These are phyloP conservation scores for Spergularia marina DNA, from an alignment of 148 eudicot genomes.

Conservation along the genomic window DNA sequence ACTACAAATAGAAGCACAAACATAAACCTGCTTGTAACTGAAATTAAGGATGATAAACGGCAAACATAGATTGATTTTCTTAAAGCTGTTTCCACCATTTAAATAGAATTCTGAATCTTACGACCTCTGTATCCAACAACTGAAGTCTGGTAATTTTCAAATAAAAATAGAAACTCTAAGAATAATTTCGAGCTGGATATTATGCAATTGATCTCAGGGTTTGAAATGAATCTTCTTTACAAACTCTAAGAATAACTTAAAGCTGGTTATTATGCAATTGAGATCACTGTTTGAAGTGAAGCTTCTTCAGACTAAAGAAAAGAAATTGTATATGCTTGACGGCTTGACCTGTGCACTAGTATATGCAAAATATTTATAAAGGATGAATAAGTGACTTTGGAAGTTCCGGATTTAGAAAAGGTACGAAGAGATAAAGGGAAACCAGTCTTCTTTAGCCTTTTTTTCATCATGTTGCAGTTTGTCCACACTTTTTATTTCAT, in stretches of 20 bases:
- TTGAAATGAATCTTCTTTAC: neutral
- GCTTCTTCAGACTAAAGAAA: neutral
- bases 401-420: no score
- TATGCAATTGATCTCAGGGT: no score
- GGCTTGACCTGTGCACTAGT: no score
- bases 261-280: no score
- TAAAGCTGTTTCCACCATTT: neutral
- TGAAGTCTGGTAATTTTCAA: neutral
- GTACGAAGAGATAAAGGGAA: no score
- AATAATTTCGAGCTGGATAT: neutral
- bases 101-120: neutral
- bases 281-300: no score
- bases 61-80: neutral
- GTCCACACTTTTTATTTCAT: neutral
- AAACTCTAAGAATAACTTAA: neutral
- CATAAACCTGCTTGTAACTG: neutral
- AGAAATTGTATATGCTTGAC: neutral
- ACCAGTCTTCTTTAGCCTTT: neutral
- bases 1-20: neutral
- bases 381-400: no score
- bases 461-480: neutral
- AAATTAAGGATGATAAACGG: neutral
- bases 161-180: neutral
- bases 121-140: neutral
- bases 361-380: no score